phyloP scores from a whole-genome alignment of 192 early-diverging fungal species.

The Spizellomyces sp. region DNA sequence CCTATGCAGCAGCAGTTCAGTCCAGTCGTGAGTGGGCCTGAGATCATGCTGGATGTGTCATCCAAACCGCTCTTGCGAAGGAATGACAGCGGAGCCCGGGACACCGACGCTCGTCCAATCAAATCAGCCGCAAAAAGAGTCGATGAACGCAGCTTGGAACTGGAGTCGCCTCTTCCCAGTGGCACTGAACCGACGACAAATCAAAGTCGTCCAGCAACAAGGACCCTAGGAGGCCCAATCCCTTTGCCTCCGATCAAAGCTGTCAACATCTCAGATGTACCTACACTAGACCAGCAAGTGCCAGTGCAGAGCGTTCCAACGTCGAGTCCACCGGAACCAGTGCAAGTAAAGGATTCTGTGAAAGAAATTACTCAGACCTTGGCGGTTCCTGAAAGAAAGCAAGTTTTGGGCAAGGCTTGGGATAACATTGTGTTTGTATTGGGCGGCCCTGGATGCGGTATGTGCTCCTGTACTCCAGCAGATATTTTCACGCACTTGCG shows the following conservation, averaged over 20 bases:
- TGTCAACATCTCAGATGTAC: too few relatives aligned
- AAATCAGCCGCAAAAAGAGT: too few relatives aligned
- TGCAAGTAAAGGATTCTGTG: too few relatives aligned
- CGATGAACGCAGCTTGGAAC: too few relatives aligned
- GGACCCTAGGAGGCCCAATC: neutral
- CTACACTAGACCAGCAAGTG: neutral
- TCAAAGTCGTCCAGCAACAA: neutral
- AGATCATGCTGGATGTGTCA: constrained; percentile 23
- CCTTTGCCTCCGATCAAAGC: constrained; percentile 23
- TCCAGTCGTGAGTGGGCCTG: constrained; percentile 1
- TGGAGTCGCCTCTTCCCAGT: too few relatives aligned
- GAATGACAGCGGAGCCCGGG: neutral
- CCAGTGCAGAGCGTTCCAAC: neutral
- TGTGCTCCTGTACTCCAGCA: neutral
- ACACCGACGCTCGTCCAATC: neutral
- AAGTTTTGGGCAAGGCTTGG: constrained; percentile 31
- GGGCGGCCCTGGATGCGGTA: constrained; percentile 51
- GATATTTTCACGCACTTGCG: neutral
- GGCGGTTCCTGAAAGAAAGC: neutral
- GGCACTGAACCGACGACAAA: neutral
- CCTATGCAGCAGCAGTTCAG: constrained; percentile 16
- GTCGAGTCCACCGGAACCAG: neutral
- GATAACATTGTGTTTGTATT: constrained; percentile 58
- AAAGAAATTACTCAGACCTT: neutral
- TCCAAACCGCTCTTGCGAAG: constrained; percentile 14